Evolutionary conservation across 305 asterid species (phyloP), one percentile per base, ranked within the genome.

Genomic region (Lippia alba): DNA sequence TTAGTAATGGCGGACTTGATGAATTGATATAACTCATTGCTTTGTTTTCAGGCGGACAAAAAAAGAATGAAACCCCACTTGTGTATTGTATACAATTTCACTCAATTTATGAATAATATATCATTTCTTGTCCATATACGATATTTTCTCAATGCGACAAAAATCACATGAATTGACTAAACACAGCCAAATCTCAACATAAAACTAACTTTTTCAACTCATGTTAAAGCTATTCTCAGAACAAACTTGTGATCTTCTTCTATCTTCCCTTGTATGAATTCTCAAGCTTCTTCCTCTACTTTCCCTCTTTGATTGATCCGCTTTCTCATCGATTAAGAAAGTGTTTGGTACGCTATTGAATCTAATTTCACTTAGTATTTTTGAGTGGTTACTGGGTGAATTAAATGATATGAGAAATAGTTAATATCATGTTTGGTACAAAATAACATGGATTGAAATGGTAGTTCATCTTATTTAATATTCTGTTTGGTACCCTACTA

Each of bases 321-420:
- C 76, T 57, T 88, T 91, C 82, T 89, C 91, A 50, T 94, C 97
- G 48, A 88, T 84, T 24, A 88, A 32, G 7, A n/a, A n/a, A n/a
- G n/a, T n/a, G n/a, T n/a, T n/a, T n/a, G n/a, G n/a, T n/a, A n/a
- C n/a, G n/a, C n/a, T n/a, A n/a, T n/a, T n/a, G n/a, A n/a, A n/a
- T n/a, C n/a, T n/a, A n/a, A n/a, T n/a, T n/a, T n/a, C n/a, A n/a
- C n/a, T n/a, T n/a, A n/a, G n/a, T n/a, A n/a, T n/a, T n/a, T n/a
- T n/a, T n/a, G n/a, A n/a, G n/a, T n/a, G n/a, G n/a, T n/a, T n/a
- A n/a, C n/a, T n/a, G n/a, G n/a, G n/a, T n/a, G n/a, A n/a, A n/a
- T n/a, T n/a, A n/a, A n/a, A n/a, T n/a, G n/a, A n/a, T n/a, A n/a
- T n/a, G n/a, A n/a, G n/a, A n/a, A n/a, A n/a, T n/a, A n/a, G n/a